Evolutionary conservation across 2,329 filamentous ascomycete species (phyloP).

Genomic region (Lomentospora prolificans): DNA sequence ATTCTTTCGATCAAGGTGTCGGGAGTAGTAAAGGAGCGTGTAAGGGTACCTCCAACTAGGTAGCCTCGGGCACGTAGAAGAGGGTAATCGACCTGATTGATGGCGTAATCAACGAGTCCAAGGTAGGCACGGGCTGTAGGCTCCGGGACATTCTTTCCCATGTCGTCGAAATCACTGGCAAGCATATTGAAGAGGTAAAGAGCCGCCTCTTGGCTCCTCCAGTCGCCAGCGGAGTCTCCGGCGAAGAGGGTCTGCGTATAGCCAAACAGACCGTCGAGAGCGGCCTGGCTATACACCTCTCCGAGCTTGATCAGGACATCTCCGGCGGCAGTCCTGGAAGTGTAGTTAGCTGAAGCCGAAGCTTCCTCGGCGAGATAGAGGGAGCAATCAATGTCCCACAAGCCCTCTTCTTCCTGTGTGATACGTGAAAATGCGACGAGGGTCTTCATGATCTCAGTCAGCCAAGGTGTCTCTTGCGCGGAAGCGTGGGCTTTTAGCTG

Average conservation of each 20-base stretch:
- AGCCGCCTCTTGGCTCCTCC: constrained; percentile 65
- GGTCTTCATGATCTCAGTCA: constrained; percentile 79
- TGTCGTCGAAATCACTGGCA: constrained; percentile 72
- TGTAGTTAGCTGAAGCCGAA: constrained; percentile 91
- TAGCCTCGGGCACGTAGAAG: constrained; percentile 82
- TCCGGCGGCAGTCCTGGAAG: constrained; percentile 81
- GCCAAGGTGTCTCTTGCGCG: constrained; percentile 63
- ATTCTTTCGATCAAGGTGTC: constrained; percentile 60
- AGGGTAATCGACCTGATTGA: constrained; percentile 57
- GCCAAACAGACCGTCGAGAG: constrained; percentile 68
- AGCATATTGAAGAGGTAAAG: constrained; percentile 81
- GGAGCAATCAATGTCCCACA: constrained; percentile 96
- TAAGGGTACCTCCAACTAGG: constrained; percentile 71
- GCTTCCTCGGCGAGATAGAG: constrained; percentile 93
- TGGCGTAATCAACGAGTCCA: constrained; percentile 69
- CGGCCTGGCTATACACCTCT: constrained; percentile 72
- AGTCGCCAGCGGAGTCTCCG: constrained; percentile 33
- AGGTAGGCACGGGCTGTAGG: constrained; percentile 66
- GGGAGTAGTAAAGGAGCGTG: constrained; percentile 57
- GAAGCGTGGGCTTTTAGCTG: constrained; percentile 56
- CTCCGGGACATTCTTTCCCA: constrained; percentile 58
- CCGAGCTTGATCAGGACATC: constrained; percentile 88
- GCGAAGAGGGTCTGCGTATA: constrained; percentile 69
- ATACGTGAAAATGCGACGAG: constrained; percentile 82
- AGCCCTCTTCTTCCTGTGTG: constrained; percentile 79